phyloP scores from a whole-genome alignment of 176 grass and related monocot species.

The Canna indica region DNA sequence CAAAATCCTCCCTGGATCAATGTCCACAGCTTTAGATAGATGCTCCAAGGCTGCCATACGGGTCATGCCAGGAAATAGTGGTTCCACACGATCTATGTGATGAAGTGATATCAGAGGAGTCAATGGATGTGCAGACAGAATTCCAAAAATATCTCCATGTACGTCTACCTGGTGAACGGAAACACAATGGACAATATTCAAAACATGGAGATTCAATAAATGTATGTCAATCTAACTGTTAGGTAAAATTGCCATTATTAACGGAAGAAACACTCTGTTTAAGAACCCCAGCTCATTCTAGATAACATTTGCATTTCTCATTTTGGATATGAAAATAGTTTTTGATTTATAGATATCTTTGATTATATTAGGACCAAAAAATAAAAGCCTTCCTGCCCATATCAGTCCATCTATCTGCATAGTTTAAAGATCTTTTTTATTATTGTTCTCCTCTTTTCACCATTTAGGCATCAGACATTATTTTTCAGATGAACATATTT shows the following conservation, averaged over 20 bases:
- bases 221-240: neutral
- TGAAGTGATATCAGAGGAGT: conserved; percentile 71
- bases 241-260: neutral
- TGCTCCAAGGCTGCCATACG: conserved; percentile 33
- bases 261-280: neutral
- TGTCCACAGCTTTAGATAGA: conserved; percentile 43
- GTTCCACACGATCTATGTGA: conserved; percentile 64
- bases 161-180: conserved; percentile 58
- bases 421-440: neutral
- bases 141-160: conserved; percentile 75
- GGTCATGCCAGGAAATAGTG: conserved; percentile 72
- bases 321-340: neutral
- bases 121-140: conserved; percentile 70
- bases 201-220: neutral
- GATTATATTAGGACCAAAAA: neutral
- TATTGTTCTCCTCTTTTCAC: neutral
- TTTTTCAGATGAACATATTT: neutral
- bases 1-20: conserved; percentile 65
- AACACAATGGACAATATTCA: conserved; percentile 14
- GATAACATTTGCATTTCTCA: neutral
- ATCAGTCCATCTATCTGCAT: neutral
- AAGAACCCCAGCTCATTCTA: neutral
- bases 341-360: neutral
- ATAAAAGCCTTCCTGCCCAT: neutral
- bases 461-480: neutral